Conservation (phyloP, 2,329 filamentous ascomycete species). For the Pseudogymnoascus pannorum region DNA sequence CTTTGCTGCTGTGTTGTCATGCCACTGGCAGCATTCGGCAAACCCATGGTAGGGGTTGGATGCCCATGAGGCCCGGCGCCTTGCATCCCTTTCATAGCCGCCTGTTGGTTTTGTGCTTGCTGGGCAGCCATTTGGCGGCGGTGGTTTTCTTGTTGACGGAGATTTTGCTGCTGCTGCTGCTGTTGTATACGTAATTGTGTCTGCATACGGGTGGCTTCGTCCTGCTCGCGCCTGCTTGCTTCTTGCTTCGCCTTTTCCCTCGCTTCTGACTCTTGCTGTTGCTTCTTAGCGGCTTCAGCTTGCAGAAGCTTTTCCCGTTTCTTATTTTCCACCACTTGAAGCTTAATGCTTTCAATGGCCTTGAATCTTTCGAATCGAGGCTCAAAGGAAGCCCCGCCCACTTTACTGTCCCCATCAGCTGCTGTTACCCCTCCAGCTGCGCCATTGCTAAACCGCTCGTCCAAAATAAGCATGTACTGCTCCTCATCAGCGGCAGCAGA, state of each 20-base stretch:
- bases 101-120: conserved; percentile 33
- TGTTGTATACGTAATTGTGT: conserved; percentile 24
- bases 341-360: conserved; percentile 76
- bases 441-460: conserved; percentile 67
- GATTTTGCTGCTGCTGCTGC: conserved; percentile 27
- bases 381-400: conserved; percentile 68
- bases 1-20: conserved; percentile 31
- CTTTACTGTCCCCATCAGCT: conserved; percentile 66
- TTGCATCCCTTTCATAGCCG: conserved; percentile 30
- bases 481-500: conserved; percentile 83
- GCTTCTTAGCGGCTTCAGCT: conserved; percentile 39
- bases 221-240: conserved; percentile 26
- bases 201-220: conserved; percentile 23
- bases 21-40: conserved; percentile 23
- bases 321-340: conserved; percentile 67
- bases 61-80: conserved; percentile 38
- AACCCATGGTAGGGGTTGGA: conserved; percentile 34
- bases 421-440: conserved; percentile 49
- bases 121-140: conserved; percentile 32
- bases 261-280: conserved; percentile 40
- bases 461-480: conserved; percentile 84
- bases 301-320: conserved; percentile 68
- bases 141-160: conserved; percentile 31
- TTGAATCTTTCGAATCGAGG: conserved; percentile 88
- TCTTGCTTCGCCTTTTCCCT: conserved; percentile 34